Evolutionary conservation across 345 rosid species (phyloP), one percentile per base, ranked within the genome.

Genomic region (Adansonia digitata): DNA sequence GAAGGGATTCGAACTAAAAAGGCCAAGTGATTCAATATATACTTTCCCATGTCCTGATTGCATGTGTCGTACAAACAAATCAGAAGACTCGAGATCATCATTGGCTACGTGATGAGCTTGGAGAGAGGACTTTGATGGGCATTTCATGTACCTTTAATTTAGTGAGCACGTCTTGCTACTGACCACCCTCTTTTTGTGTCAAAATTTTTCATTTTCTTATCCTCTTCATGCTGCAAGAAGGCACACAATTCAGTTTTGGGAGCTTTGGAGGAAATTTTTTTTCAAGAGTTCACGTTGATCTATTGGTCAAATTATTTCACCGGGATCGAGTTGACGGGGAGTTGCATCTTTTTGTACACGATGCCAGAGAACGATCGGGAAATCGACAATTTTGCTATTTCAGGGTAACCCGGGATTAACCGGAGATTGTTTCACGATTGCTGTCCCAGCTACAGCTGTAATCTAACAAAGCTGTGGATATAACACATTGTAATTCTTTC

Each of bases 11-110:
- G 99, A 92, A 84, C 82, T 96, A 53, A 96, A 93, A 84, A 83
- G 97, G 79, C 94, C 95, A 14, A 92, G 79, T 59, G 98, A 96
- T 74, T 96, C 99, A 0, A 83, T 91, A 46, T 96, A 89, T 77
- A 88, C 95, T 46, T 93, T 86, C 77, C 98, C 99, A 31, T 96
- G 99, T 82, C 99, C 99, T n/a, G 95, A 96, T 79, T 96, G 99
- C 83, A 92, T 96, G 98, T 89, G 94, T 78, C 98, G 82, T 45
- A 57, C 74, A 64, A 96, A 89, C 91, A 90, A 84, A 79, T 84
- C 95, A 34, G 80, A 81, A 68, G 85, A 80, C 68, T 81, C 88
- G 8, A 94, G 75, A 84, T 83, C 72, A 53, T 74, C 81, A 53
- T 77, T 85, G 45, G 82, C 81, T n/a, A 75, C 69, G 0, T 89